Evolutionary conservation across 139 green algal species (phyloP).

Genomic region (Closterium sp.): DNA sequence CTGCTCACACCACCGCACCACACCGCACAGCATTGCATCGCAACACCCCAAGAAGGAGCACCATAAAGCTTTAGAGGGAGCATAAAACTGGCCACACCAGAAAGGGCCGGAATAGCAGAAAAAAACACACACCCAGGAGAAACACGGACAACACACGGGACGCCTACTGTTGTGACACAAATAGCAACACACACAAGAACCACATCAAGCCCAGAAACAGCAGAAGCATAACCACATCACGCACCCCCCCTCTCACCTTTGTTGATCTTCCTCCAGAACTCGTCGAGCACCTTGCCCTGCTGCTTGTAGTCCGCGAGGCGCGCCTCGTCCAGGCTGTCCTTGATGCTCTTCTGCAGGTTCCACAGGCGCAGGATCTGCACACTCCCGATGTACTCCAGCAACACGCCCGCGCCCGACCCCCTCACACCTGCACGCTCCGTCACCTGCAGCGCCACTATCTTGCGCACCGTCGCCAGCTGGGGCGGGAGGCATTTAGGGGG

Average conservation of each 20-base stretch:
- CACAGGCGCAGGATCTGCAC: conserved; percentile 20
- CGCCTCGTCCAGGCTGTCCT: conserved; percentile 8
- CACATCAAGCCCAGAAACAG: too few species aligned
- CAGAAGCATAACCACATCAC: background rate
- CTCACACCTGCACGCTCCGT: background rate
- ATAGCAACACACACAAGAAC: too few species aligned
- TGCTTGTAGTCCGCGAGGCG: conserved; percentile 11
- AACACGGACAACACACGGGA: too few species aligned
- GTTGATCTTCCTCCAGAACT: conserved; percentile 3
- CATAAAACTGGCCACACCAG: too few species aligned
- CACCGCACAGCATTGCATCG: background rate
- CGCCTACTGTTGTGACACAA: too few species aligned
- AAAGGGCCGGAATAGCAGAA: conserved; percentile 7
- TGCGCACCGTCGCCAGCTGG: conserved; percentile 3
- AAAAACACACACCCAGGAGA: conserved; percentile 8
- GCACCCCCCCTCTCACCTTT: background rate
- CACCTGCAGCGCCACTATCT: conserved; percentile 24
- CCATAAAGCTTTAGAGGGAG: too few species aligned
- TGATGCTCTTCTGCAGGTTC: conserved; percentile 15
- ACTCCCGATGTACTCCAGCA: conserved; percentile 27
- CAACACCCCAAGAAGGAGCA: background rate
- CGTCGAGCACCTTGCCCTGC: conserved; percentile 19
- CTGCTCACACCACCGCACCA: background rate
- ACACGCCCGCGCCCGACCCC: background rate
- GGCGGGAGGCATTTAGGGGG: background rate